These are phyloP conservation scores for Daldinia loculata DNA, from an alignment of 495 filamentous ascomycete genomes.

Conservation along the genomic window DNA sequence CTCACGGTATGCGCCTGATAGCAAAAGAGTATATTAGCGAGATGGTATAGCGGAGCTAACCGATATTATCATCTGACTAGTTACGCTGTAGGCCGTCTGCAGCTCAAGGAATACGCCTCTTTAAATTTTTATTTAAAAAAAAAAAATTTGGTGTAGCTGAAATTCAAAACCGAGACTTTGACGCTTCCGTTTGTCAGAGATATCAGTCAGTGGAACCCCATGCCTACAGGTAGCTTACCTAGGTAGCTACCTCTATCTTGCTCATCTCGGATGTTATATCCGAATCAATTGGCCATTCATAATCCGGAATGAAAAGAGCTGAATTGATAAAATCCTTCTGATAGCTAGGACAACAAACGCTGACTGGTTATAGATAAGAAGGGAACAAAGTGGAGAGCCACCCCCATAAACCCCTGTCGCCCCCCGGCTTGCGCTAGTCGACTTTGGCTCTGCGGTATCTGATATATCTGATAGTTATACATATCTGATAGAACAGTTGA, in stretches of 20 bases:
- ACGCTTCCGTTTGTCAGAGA: constrained; percentile 27
- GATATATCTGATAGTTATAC: not conserved
- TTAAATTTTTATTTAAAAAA: no score
- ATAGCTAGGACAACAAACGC: not conserved
- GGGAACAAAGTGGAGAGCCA: constrained; percentile 13
- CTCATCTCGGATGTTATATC: not conserved
- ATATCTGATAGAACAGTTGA: not conserved
- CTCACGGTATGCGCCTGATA: not conserved
- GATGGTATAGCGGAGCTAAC: constrained; percentile 16
- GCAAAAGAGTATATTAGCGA: not conserved
- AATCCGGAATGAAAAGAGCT: not conserved
- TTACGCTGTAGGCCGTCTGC: constrained; percentile 6
- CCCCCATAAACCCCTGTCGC: not conserved
- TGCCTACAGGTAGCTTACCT: not conserved
- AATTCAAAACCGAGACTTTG: not conserved
- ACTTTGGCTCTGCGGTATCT: not conserved
- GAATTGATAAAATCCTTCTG: not conserved
- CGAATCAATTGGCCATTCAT: not conserved
- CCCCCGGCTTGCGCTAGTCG: constrained; percentile 15
- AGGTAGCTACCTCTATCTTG: not conserved
- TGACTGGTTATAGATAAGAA: constrained; percentile 39
- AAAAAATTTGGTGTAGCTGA: not conserved
- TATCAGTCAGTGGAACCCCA: constrained; percentile 28
- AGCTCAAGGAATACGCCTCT: not conserved
- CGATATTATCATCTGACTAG: constrained; percentile 17